Conservation (phyloP, 2,329 filamentous ascomycete species). For the Nemania abortiva region DNA sequence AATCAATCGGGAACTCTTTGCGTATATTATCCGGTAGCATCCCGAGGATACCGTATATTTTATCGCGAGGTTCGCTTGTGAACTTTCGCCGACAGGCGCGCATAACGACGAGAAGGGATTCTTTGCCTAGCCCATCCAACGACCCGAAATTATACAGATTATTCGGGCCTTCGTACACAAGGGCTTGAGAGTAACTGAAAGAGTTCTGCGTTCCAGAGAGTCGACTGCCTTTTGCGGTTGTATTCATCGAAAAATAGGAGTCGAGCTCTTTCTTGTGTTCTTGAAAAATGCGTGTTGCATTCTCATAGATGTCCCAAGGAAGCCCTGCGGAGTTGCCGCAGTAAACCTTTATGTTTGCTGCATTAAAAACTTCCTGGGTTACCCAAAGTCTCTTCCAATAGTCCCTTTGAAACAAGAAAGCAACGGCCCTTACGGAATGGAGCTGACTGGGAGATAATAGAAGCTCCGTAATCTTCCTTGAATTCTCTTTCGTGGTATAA, state of each 20-base stretch:
- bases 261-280: conserved; percentile 32
- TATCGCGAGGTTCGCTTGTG: conserved; percentile 51
- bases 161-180: conserved; percentile 39
- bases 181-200: conserved; percentile 28
- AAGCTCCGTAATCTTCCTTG: conserved; percentile 26
- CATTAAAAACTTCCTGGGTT: conserved; percentile 50
- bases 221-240: too few relatives aligned
- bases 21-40: conserved; percentile 48
- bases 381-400: conserved; percentile 55
- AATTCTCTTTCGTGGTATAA: conserved; percentile 4
- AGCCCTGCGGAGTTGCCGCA: conserved; percentile 43
- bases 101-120: conserved; percentile 45
- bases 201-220: conserved; percentile 19
- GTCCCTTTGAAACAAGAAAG: conserved; percentile 51
- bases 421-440: conserved; percentile 43
- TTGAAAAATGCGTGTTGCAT: conserved; percentile 36
- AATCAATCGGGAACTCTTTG: conserved; percentile 49
- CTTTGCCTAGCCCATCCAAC: neutral
- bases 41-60: conserved; percentile 54
- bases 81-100: conserved; percentile 46
- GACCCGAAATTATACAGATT: conserved; percentile 30
- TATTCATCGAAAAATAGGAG: neutral
- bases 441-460: conserved; percentile 28
- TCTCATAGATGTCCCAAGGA: conserved; percentile 41
- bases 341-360: conserved; percentile 41